These are phyloP conservation scores for Trifolium fragiferum DNA, from an alignment of 306 rosid species.

Conservation along the genomic window DNA sequence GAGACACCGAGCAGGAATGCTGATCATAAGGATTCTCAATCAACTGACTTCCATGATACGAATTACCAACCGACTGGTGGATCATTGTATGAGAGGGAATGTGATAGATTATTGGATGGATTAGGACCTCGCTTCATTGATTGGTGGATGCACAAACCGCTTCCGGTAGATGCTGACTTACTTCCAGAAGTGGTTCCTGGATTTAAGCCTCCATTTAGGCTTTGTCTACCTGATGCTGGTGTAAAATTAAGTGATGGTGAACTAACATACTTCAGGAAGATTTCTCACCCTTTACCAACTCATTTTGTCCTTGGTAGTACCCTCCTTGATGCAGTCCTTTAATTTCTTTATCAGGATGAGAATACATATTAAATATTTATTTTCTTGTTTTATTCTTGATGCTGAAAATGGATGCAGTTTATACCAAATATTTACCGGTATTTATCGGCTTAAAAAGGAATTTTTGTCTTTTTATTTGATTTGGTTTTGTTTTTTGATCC, in stretches of 20 bases:
- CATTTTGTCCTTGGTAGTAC: slow-evolving; percentile 92
- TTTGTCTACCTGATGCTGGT: slow-evolving; percentile 62
- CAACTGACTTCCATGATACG: slow-evolving; percentile 32
- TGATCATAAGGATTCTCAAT: slow-evolving; percentile 32
- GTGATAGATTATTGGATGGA: slow-evolving; percentile 76
- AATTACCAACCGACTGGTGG: slow-evolving; percentile 45
- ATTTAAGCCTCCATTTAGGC: slow-evolving; percentile 69
- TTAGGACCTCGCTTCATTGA: slow-evolving; percentile 90
- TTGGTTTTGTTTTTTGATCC: no score
- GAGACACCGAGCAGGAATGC: slow-evolving; percentile 40
- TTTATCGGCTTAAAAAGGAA: not conserved
- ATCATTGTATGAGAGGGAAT: slow-evolving; percentile 82
- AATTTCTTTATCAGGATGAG: slow-evolving; percentile 25
- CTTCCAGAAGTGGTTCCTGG: slow-evolving; percentile 83
- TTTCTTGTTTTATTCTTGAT: slow-evolving; percentile 28
- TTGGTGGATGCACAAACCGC: slow-evolving; percentile 95
- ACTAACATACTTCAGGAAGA: slow-evolving; percentile 71
- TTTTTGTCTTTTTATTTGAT: no score
- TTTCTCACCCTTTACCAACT: slow-evolving; percentile 72
- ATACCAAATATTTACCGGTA: not conserved
- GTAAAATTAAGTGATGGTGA: slow-evolving; percentile 63
- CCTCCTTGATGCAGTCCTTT: slow-evolving; percentile 35
- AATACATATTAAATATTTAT: slow-evolving; percentile 3
- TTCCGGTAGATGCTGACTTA: slow-evolving; percentile 91
- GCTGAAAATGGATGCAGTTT: not conserved